A percentile compares a stretch with the other conserved stretches of the same genome.
Conservation (phyloP, 179 eudicot genomes). For the Patellifolia procumbens region DNA sequence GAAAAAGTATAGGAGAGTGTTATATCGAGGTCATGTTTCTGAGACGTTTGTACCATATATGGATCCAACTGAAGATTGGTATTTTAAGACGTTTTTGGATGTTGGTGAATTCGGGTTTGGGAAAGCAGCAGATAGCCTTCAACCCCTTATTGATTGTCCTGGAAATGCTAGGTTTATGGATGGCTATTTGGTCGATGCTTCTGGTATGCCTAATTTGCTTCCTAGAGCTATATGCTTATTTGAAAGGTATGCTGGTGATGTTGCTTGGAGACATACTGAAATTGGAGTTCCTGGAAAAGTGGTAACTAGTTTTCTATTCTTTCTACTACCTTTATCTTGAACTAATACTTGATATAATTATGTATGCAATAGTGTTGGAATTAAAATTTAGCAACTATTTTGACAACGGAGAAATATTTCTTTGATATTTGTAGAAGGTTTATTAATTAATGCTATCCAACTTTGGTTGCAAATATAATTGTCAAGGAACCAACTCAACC, state of each 20-base stretch:
- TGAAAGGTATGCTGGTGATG: conserved; percentile 58
- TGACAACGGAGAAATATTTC: too few relatives aligned
- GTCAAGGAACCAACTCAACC: too few relatives aligned
- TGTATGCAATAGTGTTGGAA: too few relatives aligned
- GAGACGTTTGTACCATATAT: conserved; percentile 90
- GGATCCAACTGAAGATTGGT: conserved; percentile 82
- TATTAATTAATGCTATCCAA: too few relatives aligned
- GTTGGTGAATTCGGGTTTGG: conserved; percentile 87
- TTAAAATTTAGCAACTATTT: too few relatives aligned
- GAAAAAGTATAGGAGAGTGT: conserved; percentile 43
- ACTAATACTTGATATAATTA: too few relatives aligned
- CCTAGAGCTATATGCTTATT: conserved; percentile 63
- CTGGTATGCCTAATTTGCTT: conserved; percentile 52
- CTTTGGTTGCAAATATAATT: too few relatives aligned
- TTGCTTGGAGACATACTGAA: conserved; percentile 87
- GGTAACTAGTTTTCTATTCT: conserved; percentile 35
- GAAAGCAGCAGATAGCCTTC: conserved; percentile 54
- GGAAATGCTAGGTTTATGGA: conserved; percentile 57
- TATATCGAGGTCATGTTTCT: conserved; percentile 77
- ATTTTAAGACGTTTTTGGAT: conserved; percentile 74
- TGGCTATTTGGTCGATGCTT: conserved; percentile 62
- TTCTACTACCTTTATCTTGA: too few relatives aligned
- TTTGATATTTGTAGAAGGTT: too few relatives aligned
- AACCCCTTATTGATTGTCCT: conserved; percentile 67
- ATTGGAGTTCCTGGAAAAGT: conserved; percentile 78